A percentile compares a stretch with the other conserved stretches of the same genome.
These are phyloP conservation scores for Acanthamoeba quina DNA, from an alignment of 208 protist genomes.

Conservation along the genomic window DNA sequence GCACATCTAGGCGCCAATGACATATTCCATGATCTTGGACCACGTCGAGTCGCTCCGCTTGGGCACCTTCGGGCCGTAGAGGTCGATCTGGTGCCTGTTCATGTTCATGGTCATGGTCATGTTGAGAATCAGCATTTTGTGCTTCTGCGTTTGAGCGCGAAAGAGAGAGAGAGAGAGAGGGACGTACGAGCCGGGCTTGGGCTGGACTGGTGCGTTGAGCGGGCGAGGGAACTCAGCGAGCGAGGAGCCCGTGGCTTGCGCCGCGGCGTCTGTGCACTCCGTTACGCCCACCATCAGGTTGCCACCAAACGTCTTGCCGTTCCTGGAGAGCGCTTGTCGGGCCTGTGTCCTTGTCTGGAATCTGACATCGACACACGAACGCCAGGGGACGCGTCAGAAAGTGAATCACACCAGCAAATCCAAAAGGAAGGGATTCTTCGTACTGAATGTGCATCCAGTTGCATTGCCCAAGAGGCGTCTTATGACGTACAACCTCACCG, in stretches of 20 bases:
- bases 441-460: conserved; percentile 69
- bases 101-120: background rate
- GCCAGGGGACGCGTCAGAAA: background rate
- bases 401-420: background rate
- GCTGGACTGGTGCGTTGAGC: conserved; percentile 19
- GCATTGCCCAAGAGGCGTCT: conserved; percentile 8
- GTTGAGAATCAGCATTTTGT: too few species aligned
- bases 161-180: background rate
- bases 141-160: too few species aligned
- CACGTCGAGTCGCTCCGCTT: conserved; percentile 27
- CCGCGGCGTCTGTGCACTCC: conserved; percentile 25
- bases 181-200: conserved; percentile 5
- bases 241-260: conserved; percentile 13
- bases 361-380: background rate
- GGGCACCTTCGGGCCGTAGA: conserved; percentile 31
- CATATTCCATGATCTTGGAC: conserved; percentile 48
- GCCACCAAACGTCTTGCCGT: conserved; percentile 47
- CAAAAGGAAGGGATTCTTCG: background rate
- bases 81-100: conserved; percentile 1
- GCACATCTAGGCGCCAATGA: conserved; percentile 16
- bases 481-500: conserved; percentile 51
- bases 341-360: conserved; percentile 36
- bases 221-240: conserved; percentile 45
- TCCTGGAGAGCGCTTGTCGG: conserved; percentile 30
- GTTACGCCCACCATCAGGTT: conserved; percentile 52